Evolutionary conservation across 78 protist species (phyloP).

Genomic region (Bodo saltans): DNA sequence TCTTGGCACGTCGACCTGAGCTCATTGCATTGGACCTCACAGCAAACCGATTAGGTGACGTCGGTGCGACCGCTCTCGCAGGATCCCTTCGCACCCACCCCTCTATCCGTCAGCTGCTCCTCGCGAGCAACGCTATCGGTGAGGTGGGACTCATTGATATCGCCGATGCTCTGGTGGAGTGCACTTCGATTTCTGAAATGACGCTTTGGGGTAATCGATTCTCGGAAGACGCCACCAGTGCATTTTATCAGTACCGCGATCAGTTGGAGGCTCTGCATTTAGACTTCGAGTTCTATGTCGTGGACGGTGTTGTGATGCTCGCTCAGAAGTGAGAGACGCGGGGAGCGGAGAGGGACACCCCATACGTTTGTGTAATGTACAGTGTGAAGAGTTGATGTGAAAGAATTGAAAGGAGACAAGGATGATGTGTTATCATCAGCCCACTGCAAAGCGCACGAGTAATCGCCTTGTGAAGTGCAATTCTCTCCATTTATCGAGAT

Average conservation of each 20-base stretch:
- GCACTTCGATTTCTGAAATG: not conserved
- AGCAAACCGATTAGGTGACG: not conserved
- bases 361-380: too few species aligned
- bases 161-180: not conserved
- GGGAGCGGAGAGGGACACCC: too few species aligned
- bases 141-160: not conserved
- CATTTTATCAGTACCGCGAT: not conserved
- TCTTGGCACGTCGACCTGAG: not conserved
- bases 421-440: too few species aligned
- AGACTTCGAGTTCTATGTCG: not conserved
- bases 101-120: not conserved
- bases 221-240: not conserved
- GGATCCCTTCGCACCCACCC: not conserved
- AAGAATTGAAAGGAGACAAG: too few species aligned
- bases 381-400: too few species aligned
- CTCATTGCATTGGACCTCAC: not conserved
- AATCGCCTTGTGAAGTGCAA: too few species aligned
- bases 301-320: not conserved
- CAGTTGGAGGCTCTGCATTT: not conserved
- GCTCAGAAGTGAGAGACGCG: too few species aligned
- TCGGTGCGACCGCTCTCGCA: not conserved
- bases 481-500: too few species aligned
- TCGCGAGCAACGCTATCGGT: not conserved
- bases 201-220: not conserved
- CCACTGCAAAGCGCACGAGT: too few species aligned